Base-by-base conservation (phyloP, 805 yeast genomes). In the Saccharomycopsis oosterbeekiorum region DNA sequence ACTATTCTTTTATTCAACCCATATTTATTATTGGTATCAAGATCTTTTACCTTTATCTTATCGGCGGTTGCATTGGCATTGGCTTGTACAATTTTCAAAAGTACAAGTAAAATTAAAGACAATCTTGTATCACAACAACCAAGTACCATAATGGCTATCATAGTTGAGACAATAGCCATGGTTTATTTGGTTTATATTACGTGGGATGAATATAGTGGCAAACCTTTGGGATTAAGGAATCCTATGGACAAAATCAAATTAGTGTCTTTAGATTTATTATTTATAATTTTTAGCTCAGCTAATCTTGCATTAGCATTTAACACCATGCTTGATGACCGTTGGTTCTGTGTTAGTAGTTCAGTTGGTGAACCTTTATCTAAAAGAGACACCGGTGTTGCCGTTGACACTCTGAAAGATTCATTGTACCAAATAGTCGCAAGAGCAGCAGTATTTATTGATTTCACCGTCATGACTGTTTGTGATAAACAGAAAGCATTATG, bases 91-190 rank as follows among this genome's bases (percentile, higher is more conserved):
- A 83, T 89, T 59, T 83, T 78, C 69, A 67, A 68, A 41, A 55
- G 58, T 37, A 58, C 61, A 15, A 60, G 60, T 36, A 37, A 64
- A 6, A 26, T 62, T 10, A 65, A 65, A 10, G 55, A 64, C 0
- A 63, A 65, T 3, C 69, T 74, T 12, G 73, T 89, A 8, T 76
- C 80, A 8, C 96, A 88, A 69, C 91, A 88, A 68, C 87, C 99
- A 17, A 86, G 96, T 67, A 89, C 98, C 0, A 84, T 92, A 55
- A 90, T 94, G 96, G 94, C 97, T 2, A 80, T 94, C 1, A 84
- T 84, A 59, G 96, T 93, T 3, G 93, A 91, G 68, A 76, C 89
- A 36, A 77, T 84, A 64, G 96, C 97, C 2, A 73, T 89, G 29
- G 80, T 83, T 0, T 94, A 94, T 70, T 79, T 91, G 60, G 73